Conservation (phyloP, 305 asterid genomes). For the Fraxinus greggii region DNA sequence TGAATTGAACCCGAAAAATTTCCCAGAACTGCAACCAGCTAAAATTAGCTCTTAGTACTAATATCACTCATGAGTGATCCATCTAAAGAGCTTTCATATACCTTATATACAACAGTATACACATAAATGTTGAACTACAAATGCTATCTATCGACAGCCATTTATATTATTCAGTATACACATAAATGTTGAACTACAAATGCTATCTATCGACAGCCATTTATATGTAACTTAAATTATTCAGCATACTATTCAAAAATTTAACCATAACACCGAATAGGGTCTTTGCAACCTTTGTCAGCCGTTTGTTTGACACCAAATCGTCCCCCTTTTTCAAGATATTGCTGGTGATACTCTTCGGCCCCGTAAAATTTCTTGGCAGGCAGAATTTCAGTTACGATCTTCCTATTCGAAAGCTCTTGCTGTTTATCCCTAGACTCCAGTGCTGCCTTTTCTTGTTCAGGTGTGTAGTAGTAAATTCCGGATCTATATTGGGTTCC, state of each 20-base stretch:
- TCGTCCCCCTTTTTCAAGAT: constrained; percentile 88
- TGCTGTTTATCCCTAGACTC: constrained; percentile 74
- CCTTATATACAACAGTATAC: background rate
- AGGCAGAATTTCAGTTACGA: constrained; percentile 77
- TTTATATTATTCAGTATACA: background rate
- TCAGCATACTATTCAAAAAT: background rate
- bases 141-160: background rate
- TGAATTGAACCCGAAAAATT: background rate
- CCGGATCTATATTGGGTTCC: constrained; percentile 94
- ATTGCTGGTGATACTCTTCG: constrained; percentile 95
- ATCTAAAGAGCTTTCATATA: background rate
- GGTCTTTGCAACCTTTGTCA: constrained; percentile 81
- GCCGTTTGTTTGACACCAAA: constrained; percentile 73
- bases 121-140: background rate
- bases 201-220: background rate
- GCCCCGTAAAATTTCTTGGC: constrained; percentile 95
- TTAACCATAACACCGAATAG: constrained; percentile 92
- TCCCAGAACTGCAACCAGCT: background rate
- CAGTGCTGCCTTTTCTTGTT: constrained; percentile 78
- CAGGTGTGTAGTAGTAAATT: constrained; percentile 78
- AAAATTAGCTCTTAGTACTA: background rate
- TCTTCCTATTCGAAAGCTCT: constrained; percentile 60
- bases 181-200: no score
- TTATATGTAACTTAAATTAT: background rate
- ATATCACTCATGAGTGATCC: background rate